Conservation (phyloP, 164 flowering plant genomes). For the Houttuynia cordata region DNA sequence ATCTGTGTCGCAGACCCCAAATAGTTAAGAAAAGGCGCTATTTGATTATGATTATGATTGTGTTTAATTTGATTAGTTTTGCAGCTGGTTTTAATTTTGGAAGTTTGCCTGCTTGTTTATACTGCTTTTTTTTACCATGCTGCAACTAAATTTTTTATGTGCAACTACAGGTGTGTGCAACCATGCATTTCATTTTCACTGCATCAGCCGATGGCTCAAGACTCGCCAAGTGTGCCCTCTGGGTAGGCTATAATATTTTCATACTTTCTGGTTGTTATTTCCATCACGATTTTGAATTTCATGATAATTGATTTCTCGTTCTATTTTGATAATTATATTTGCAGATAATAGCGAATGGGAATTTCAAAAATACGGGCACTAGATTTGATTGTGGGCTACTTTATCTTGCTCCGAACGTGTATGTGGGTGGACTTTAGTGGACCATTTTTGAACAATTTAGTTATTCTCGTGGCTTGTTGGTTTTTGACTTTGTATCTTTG, state of each 20-base stretch:
- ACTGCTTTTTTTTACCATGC: background rate
- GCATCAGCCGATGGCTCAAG: slow-evolving; percentile 43
- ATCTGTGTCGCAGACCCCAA: too few relatives aligned
- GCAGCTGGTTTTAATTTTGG: too few relatives aligned
- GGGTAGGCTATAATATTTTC: too few relatives aligned
- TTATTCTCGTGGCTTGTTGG: background rate
- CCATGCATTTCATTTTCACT: slow-evolving; percentile 39
- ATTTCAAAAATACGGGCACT: slow-evolving; percentile 34
- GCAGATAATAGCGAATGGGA: slow-evolving; percentile 44
- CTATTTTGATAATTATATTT: background rate
- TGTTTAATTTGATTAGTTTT: too few relatives aligned
- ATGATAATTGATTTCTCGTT: background rate
- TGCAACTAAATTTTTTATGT: background rate
- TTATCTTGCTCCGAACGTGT: background rate
- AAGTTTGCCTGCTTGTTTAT: too few relatives aligned
- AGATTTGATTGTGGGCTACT: slow-evolving; percentile 1
- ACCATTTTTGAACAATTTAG: too few relatives aligned
- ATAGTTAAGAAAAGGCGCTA: too few relatives aligned
- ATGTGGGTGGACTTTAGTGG: background rate
- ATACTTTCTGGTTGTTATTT: too few relatives aligned
- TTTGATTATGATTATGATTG: too few relatives aligned
- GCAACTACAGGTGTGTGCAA: slow-evolving; percentile 27
- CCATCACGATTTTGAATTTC: background rate
- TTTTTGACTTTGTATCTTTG: too few relatives aligned
- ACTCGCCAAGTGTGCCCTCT: slow-evolving; percentile 40